These are phyloP conservation scores for Akebia trifoliata DNA, from an alignment of 164 flowering plant genomes.

Conservation along the genomic window DNA sequence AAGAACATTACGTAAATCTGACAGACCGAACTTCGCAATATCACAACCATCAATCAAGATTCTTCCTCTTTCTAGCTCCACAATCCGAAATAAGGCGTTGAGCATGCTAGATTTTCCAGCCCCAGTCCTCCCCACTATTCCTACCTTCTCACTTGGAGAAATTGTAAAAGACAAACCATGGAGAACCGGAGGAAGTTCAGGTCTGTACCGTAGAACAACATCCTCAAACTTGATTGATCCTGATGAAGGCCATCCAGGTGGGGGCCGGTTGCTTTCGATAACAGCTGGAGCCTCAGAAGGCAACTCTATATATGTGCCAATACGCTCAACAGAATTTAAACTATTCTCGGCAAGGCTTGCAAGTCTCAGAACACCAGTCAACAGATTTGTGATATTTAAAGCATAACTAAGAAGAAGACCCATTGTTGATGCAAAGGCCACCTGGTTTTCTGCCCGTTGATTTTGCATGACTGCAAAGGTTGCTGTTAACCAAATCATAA, in stretches of 20 bases:
- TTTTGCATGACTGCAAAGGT: constrained; percentile 97
- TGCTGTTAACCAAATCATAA: constrained; percentile 98
- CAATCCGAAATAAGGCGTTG: constrained; percentile 91
- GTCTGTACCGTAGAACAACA: constrained; percentile 89
- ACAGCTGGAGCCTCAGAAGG: constrained; percentile 88
- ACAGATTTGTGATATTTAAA: constrained; percentile 73
- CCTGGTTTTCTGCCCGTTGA: constrained; percentile 77
- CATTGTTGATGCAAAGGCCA: constrained; percentile 96
- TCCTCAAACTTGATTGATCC: constrained; percentile 82
- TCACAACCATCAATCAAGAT: constrained; percentile 80
- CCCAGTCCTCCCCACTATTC: constrained; percentile 97
- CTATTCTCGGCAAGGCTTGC: constrained; percentile 96
- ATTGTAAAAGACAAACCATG: constrained; percentile 79
- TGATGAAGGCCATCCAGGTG: constrained; percentile 96
- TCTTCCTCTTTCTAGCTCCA: constrained; percentile 88
- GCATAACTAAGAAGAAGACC: constrained; percentile 97
- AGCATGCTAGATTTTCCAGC: constrained; percentile 99
- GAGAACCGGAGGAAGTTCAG: constrained; percentile 94
- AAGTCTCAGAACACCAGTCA: constrained; percentile 82
- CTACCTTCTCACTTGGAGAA: constrained; percentile 85
- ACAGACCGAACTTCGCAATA: constrained; percentile 71
- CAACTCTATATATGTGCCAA: constrained; percentile 80
- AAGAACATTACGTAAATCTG: constrained; percentile 85
- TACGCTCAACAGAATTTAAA: constrained; percentile 86
- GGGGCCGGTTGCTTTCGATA: constrained; percentile 78